Percentiles rank a stretch among this genome's conserved stretches.
Evolutionary conservation across 768 basidiomycete genomes (phyloP).

Genomic region (Tricholoma sp.): DNA sequence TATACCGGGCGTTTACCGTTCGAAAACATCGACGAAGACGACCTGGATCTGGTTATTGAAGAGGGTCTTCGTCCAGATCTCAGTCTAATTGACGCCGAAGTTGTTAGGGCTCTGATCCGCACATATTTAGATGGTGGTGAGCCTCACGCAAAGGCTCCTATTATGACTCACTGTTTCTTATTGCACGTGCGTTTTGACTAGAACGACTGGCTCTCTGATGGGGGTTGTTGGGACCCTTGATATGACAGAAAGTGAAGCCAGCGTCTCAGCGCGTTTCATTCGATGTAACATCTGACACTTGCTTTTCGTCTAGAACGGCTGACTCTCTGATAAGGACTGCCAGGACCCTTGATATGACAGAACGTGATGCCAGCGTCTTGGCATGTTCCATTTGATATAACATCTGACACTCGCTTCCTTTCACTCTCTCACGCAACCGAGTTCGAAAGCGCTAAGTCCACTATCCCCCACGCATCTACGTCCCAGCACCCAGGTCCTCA

Average conservation of each 20-base stretch:
- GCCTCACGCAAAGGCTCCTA: background rate
- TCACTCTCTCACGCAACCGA: too few species aligned
- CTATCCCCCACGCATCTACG: too few species aligned
- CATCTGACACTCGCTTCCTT: too few species aligned
- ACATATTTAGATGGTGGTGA: background rate
- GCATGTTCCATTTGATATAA: too few species aligned
- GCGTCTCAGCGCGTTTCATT: background rate
- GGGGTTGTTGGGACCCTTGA: background rate
- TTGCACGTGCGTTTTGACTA: background rate
- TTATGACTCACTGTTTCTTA: background rate
- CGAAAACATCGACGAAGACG: constrained; percentile 9
- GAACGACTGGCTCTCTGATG: background rate
- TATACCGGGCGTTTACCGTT: constrained; percentile 18
- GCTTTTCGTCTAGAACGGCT: background rate
- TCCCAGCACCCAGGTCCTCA: too few species aligned
- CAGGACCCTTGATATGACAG: too few species aligned
- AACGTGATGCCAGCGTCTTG: too few species aligned
- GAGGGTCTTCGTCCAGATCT: background rate
- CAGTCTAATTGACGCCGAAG: background rate
- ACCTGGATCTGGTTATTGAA: background rate
- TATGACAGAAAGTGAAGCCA: background rate
- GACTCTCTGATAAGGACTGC: background rate
- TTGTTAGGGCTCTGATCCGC: background rate
- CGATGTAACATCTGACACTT: background rate
- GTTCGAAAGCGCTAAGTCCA: too few species aligned